Evolutionary conservation across 345 rosid species (phyloP).

Genomic region (Salix udensis): DNA sequence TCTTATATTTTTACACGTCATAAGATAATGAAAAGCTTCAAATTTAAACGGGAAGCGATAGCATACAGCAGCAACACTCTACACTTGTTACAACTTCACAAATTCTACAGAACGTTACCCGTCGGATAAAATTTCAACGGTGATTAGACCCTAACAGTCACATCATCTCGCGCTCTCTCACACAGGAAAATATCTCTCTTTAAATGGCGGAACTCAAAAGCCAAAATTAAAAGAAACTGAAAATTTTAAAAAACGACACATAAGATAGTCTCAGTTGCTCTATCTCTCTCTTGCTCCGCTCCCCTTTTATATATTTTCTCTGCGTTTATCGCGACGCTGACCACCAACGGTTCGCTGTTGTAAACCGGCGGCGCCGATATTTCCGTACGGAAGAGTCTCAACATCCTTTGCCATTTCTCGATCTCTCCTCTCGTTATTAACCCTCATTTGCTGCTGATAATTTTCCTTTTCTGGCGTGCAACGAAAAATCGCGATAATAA

Average conservation of each 20-base stretch:
- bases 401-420: background rate
- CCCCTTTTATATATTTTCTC: background rate
- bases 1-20: background rate
- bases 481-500: background rate
- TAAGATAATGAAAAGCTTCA: background rate
- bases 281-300: background rate
- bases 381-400: background rate
- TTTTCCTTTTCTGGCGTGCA: background rate
- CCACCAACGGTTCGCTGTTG: conserved; percentile 12
- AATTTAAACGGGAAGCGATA: conserved; percentile 1
- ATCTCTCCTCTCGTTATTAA: conserved; percentile 1
- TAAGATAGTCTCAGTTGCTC: background rate
- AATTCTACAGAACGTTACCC: background rate
- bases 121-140: background rate
- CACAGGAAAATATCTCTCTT: background rate
- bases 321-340: conserved; percentile 9
- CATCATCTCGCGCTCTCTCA: background rate
- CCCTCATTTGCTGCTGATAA: background rate
- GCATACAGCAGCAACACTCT: background rate
- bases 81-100: background rate
- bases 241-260: conserved; percentile 15
- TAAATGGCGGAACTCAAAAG: background rate
- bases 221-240: background rate
- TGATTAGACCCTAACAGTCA: background rate
- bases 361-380: background rate